Base-by-base conservation (phyloP, 768 basidiomycete species). In the Cyathus striatus region DNA sequence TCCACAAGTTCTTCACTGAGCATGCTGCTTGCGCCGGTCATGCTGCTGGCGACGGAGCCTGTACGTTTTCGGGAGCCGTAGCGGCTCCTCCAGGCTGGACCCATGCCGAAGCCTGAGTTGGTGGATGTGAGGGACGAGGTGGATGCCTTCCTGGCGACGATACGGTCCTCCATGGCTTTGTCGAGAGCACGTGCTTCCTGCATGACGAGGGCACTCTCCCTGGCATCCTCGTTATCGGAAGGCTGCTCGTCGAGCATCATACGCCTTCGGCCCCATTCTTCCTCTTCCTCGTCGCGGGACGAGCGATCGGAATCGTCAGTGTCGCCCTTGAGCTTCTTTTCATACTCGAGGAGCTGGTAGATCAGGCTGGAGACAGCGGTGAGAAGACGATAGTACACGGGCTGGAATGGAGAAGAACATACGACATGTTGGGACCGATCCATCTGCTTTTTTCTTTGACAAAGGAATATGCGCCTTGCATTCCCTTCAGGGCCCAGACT, bases 371-470 rank as follows among this genome's bases (percentile, higher is more conserved):
- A n/a, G n/a, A n/a, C n/a, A 49, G 45, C 47, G 30, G 50, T 43
- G 37, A 52, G 45, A 52, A 53, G n/a, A n/a, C n/a, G n/a, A n/a
- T n/a, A n/a, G n/a, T n/a, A n/a, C n/a, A n/a, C n/a, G n/a, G n/a
- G n/a, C n/a, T n/a, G n/a, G n/a, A 39, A 36, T 48, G 53, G 44
- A 54, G 52, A 46, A 26, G 13, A 42, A 83, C 90, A 64, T 69
- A 91, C 87, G 89, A 91, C 83, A 95, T 94, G 63, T 95, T 95
- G 42, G 92, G 92, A 16, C 92, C 88, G 45, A 90, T 78, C 70
- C 83, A 85, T 62, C 78, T 81, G 60, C 86, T 90, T 69, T 89
- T 92, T 57, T 83, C 77, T 63, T 94, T 93, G 33, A 94, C 91
- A 65, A 79, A 95, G 37, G 83, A 66, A 62, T 95, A 95, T 21